A percentile compares a stretch with the other conserved stretches of the same genome.
Evolutionary conservation across 371 early-diverging fungal species (phyloP).

Genomic region (Mortierella sp.): DNA sequence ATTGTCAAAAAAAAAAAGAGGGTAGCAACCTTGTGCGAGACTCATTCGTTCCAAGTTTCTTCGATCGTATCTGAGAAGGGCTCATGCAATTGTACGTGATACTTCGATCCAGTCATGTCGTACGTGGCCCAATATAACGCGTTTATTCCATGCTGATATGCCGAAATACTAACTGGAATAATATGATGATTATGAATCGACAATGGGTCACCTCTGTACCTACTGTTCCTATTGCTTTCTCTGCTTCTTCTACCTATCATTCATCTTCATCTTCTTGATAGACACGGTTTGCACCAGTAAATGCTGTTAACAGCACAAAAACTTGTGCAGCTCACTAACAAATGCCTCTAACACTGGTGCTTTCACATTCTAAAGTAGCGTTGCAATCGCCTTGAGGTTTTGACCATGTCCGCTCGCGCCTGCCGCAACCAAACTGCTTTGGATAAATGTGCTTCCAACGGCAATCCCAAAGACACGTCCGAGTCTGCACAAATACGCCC

Average conservation of each 20-base stretch:
- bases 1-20: background rate
- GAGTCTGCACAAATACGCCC: constrained; percentile 29
- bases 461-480: constrained; percentile 43
- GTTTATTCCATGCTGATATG: background rate
- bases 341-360: constrained; percentile 66
- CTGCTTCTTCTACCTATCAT: background rate
- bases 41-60: background rate
- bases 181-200: background rate
- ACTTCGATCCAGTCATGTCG: background rate
- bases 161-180: background rate
- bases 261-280: constrained; percentile 30
- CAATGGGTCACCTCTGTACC: background rate
- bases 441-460: constrained; percentile 23
- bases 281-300: constrained; percentile 26
- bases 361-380: constrained; percentile 13
- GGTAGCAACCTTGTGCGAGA: background rate
- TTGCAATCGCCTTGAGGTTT: constrained; percentile 26
- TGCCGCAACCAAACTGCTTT: constrained; percentile 16
- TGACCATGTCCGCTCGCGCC: constrained; percentile 30
- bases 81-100: background rate
- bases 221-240: background rate
- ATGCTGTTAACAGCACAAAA: constrained; percentile 69
- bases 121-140: constrained; percentile 1
- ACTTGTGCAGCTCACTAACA: constrained; percentile 64
- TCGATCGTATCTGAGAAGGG: background rate